Conservation (phyloP, 1,284 basidiomycete species). For the Melampsora larici-populina region DNA sequence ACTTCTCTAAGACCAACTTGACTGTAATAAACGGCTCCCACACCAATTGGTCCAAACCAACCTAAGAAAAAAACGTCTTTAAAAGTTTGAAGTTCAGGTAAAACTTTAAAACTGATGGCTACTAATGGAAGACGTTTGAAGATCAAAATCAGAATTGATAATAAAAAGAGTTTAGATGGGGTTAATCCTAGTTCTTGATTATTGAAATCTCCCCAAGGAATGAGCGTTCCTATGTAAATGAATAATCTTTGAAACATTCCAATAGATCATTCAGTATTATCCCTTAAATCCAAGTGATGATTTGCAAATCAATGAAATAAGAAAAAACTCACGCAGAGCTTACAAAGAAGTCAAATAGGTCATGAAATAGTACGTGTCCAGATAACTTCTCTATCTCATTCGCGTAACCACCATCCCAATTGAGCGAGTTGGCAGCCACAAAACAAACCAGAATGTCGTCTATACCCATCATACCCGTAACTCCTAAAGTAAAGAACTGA, state of each 20-base stretch:
- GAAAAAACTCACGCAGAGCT: constrained; percentile 51
- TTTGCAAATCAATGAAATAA: neutral
- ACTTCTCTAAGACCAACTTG: constrained; percentile 57
- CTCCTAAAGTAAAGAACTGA: constrained; percentile 54
- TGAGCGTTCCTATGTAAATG: constrained; percentile 56
- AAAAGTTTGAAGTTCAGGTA: constrained; percentile 50
- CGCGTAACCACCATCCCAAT: constrained; percentile 57
- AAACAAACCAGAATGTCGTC: constrained; percentile 57
- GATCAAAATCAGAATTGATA: constrained; percentile 55
- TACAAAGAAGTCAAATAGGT: constrained; percentile 60
- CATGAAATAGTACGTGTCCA: constrained; percentile 60
- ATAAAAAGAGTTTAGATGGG: constrained; percentile 53
- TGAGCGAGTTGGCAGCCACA: constrained; percentile 53
- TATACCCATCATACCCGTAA: constrained; percentile 55
- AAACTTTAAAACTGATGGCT: constrained; percentile 49
- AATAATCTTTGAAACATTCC: constrained; percentile 46
- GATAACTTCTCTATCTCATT: constrained; percentile 48
- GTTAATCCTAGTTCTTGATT: constrained; percentile 50
- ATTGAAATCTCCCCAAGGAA: constrained; percentile 50
- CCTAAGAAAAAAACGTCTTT: constrained; percentile 53
- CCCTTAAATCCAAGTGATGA: too few relatives aligned
- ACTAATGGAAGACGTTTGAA: constrained; percentile 53
- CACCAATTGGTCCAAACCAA: constrained; percentile 56
- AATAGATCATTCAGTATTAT: too few relatives aligned
- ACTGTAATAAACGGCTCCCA: constrained; percentile 58